Conservation (phyloP, 2,329 filamentous ascomycete genomes). For the Epichloe aotearoae region DNA sequence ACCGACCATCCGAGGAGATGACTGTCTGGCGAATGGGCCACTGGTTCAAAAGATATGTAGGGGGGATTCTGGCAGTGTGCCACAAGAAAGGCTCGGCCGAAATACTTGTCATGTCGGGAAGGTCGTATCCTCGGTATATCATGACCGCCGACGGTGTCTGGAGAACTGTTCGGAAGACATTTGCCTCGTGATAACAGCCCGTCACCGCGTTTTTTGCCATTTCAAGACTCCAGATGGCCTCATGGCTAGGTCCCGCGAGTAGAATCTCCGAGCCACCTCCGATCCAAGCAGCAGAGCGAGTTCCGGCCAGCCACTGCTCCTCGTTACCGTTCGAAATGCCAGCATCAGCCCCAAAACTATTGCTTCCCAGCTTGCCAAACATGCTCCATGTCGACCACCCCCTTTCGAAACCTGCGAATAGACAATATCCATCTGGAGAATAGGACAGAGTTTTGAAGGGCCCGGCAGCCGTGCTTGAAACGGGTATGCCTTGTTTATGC, state of each 20-base stretch:
- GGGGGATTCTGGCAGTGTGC: conserved; percentile 81
- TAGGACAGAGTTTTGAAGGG: conserved; percentile 63
- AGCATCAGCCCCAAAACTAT: conserved; percentile 64
- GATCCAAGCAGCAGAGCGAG: conserved; percentile 71
- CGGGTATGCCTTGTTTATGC: conserved; percentile 59
- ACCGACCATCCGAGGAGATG: conserved; percentile 83
- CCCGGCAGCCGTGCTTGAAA: conserved; percentile 56
- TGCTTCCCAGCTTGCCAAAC: conserved; percentile 79
- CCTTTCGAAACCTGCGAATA: conserved; percentile 84
- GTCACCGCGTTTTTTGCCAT: conserved; percentile 90
- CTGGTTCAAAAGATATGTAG: conserved; percentile 74
- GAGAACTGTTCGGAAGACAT: conserved; percentile 76
- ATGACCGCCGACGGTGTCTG: conserved; percentile 82
- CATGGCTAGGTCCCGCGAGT: conserved; percentile 55
- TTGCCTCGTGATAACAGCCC: conserved; percentile 82
- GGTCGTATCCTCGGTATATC: conserved; percentile 85
- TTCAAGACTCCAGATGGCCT: conserved; percentile 75
- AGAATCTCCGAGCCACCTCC: conserved; percentile 79
- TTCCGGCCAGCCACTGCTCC: conserved; percentile 74
- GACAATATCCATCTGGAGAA: conserved; percentile 89
- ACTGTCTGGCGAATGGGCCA: conserved; percentile 86
- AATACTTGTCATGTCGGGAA: conserved; percentile 80
- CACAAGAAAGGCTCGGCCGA: conserved; percentile 89
- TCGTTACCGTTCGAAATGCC: conserved; percentile 50
- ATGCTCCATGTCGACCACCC: conserved; percentile 98